Evolutionary conservation across 768 basidiomycete species (phyloP), one percentile per base, ranked within the genome.

Genomic region (Tylopilus rubrobrunneus): DNA sequence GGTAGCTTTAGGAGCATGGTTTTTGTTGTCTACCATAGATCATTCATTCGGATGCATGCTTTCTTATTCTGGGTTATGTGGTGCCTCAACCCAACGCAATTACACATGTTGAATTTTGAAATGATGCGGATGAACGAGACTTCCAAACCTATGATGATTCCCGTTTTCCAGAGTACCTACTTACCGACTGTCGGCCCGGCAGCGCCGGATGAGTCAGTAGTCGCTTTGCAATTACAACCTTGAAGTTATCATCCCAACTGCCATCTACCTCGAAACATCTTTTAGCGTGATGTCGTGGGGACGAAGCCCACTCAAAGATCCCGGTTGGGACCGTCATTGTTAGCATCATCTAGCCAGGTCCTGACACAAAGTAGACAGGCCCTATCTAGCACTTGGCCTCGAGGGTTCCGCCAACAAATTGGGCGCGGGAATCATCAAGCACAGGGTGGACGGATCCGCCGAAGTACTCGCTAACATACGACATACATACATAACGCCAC

Each of bases 331-430:
- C 49, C 47, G 48, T 58, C 49, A 40, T 59, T 40, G 39, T 62
- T 45, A 53, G 42, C 48, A 62, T 34, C 45, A 61, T 52, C 37
- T 42, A 36, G 37, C 31, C 25, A 21, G 23, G 34, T 56, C 43
- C 53, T 64, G 46, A 65, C 46, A 40, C 33, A 28, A 40, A 56
- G 14, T 50, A 91, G 89, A 82, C 55, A 78, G 77, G 48, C 78
- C 87, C 15, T 83, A 85, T 66, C 72, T 97, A 21, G 94, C 96
- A n/a, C 82, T 99, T 19, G 97, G 97, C 21, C 84, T 99, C 34
- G 97, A 99, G 72, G 97, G 97, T 14, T 95, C 92, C 17, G 97
- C 97, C 42, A 99, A 99, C 75, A 99, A 99, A 71, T 80, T 99
- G 31, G 97, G 97, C 11, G 91, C 88, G 19, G 97, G 97, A 10